Base-by-base conservation (phyloP, 2,329 filamentous ascomycete species). In the Aureobasidium musti region DNA sequence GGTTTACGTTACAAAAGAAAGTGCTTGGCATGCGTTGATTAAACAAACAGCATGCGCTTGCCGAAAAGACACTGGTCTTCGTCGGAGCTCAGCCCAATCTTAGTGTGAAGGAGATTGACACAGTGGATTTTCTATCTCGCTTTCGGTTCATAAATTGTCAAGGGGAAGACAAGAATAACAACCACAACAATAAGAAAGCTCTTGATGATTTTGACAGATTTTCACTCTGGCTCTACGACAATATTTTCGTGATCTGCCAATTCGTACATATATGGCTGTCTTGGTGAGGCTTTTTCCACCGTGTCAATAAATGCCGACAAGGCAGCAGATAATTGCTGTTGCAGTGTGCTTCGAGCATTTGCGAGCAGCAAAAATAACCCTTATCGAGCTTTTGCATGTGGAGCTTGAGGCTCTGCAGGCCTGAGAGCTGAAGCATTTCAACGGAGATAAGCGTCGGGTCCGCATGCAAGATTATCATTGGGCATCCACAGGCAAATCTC, bases 401-500 rank as follows among this genome's bases (percentile, higher is more conserved):
- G 28, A 59, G 37, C 26, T 33, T 43, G 39, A 47, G 26, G 56
- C 52, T 53, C 50, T 26, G 35, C 6, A 6, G 14, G 23, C 23
- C 26, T 17, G 23, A 47, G 6, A 5, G 13, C 35, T 39, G 2
- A 39, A 47, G 23, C 6, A 28, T 19, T 60, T 23, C 39, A 35
- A 60, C 57, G 57, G 57, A 61, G 35, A 35, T 61, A 61, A 61
- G 57, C 49, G 5, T 45, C 23, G 37, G 37, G 5, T 45, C 23
- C 23, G 37, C 37, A 8, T 35, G 19, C 21, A 39, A 5, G 35
- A 30, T 41, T 28, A 23, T 35, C 37, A n/a, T 26, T 30, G 43
- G 57, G 30, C 43, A 37, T 49, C 57, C 57, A 49, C 57, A 37
- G 21, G 5, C 8, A 8, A 37, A 35, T 17, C n/a, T 49, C 56